A percentile compares a stretch with the other conserved stretches of the same genome.
phyloP scores from a whole-genome alignment of 495 filamentous ascomycete genomes.

The Apodospora peruviana region DNA sequence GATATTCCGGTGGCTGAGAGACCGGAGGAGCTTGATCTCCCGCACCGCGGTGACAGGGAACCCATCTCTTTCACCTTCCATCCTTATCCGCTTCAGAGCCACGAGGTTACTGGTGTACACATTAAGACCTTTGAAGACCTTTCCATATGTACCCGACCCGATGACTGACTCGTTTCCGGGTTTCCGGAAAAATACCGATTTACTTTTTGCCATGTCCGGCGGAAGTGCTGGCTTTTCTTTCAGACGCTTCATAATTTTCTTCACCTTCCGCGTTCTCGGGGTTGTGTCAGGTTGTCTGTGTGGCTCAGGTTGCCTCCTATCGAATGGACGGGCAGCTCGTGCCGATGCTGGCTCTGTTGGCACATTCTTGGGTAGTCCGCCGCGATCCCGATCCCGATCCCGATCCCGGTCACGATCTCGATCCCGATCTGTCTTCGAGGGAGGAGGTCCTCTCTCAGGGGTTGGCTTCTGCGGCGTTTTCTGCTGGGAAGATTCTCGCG shows the following conservation, averaged over 20 bases:
- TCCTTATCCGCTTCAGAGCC: conserved; percentile 78
- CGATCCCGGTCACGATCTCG: too few species aligned
- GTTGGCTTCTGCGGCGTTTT: conserved; percentile 19
- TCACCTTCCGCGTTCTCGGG: conserved; percentile 51
- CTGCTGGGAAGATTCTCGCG: conserved; percentile 28
- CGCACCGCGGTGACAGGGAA: conserved; percentile 96
- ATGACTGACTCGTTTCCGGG: conserved; percentile 93
- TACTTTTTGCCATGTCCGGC: conserved; percentile 64
- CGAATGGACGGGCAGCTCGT: conserved; percentile 39
- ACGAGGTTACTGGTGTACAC: conserved; percentile 88
- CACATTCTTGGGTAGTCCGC: conserved; percentile 38
- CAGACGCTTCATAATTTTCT: conserved; percentile 60
- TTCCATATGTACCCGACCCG: conserved; percentile 90
- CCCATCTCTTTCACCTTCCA: conserved; percentile 96
- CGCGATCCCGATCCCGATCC: conserved; percentile 44
- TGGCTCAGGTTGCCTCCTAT: conserved; percentile 40
- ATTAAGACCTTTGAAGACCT: conserved; percentile 97
- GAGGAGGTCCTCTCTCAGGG: conserved; percentile 31
- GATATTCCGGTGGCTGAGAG: conserved; percentile 85
- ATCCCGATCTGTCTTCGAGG: conserved; percentile 32
- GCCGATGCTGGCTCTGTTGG: conserved; percentile 50
- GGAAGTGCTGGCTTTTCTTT: conserved; percentile 68
- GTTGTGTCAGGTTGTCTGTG: conserved; percentile 23
- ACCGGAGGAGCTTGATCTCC: conserved; percentile 94
- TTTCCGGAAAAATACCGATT: conserved; percentile 86